Conservation (phyloP, 2,329 filamentous ascomycete species). For the Dendrostoma leiphaemia region DNA sequence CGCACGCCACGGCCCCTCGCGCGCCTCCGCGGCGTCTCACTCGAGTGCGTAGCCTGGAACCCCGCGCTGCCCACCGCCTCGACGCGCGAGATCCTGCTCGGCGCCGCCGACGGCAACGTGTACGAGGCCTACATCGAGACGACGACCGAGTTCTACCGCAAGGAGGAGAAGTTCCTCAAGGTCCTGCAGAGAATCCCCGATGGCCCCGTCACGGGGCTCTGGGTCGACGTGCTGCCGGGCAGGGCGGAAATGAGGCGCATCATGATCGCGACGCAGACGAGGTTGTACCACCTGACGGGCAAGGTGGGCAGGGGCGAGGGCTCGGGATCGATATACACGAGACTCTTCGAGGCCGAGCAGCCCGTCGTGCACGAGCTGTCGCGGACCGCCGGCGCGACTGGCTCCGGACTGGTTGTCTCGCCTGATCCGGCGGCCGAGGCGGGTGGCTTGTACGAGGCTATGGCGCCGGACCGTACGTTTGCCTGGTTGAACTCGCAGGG, state of each 20-base stretch:
- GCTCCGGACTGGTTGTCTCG: slow-evolving; percentile 71
- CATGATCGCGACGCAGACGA: slow-evolving; percentile 74
- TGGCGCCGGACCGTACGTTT: slow-evolving; percentile 68
- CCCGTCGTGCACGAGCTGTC: slow-evolving; percentile 73
- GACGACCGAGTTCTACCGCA: slow-evolving; percentile 89
- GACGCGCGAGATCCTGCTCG: slow-evolving; percentile 89
- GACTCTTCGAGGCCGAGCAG: slow-evolving; percentile 83
- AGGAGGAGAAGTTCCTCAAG: slow-evolving; percentile 91
- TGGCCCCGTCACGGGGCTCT: slow-evolving; percentile 80
- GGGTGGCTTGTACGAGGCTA: slow-evolving; percentile 50
- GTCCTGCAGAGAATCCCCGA: slow-evolving; percentile 79
- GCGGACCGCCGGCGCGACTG: slow-evolving; percentile 49
- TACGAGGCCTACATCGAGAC: slow-evolving; percentile 96
- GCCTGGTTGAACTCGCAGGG: slow-evolving; percentile 90
- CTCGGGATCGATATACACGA: slow-evolving; percentile 80
- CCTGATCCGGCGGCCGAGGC: slow-evolving; percentile 63
- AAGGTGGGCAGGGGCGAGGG: slow-evolving; percentile 75
- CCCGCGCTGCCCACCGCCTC: slow-evolving; percentile 89
- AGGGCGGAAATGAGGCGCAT: slow-evolving; percentile 70
- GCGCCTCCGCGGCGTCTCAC: slow-evolving; percentile 78
- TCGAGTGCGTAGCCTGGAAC: slow-evolving; percentile 94
- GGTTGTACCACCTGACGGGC: slow-evolving; percentile 78
- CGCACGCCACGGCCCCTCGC: slow-evolving; percentile 80
- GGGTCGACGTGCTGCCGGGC: slow-evolving; percentile 72
- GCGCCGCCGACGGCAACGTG: slow-evolving; percentile 88